Conservation (phyloP, 2,329 filamentous ascomycete species). For the Ceratocystis destructans region DNA sequence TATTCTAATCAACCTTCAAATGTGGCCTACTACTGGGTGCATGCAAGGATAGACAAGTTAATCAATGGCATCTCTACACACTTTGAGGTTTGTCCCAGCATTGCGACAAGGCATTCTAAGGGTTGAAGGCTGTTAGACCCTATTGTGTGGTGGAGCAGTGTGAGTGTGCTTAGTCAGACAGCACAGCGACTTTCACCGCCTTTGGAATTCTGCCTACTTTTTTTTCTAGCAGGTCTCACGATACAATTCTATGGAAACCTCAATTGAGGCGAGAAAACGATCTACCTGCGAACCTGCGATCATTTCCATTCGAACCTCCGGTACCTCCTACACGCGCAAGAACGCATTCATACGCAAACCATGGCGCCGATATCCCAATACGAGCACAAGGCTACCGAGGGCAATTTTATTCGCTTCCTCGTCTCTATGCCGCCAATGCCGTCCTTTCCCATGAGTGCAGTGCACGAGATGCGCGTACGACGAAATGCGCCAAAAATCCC, state of each 20-base stretch:
- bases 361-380: slow-evolving; percentile 16
- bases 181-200: slow-evolving; percentile 6
- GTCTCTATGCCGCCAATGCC: slow-evolving; percentile 50
- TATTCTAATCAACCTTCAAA: no score
- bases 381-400: slow-evolving; percentile 22
- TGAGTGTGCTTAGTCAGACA: slow-evolving; percentile 11
- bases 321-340: background rate
- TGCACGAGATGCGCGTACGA: slow-evolving; percentile 79
- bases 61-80: no score
- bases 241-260: no score
- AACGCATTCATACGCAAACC: background rate
- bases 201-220: slow-evolving; percentile 13
- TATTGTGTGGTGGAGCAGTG: no score
- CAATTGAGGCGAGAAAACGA: no score
- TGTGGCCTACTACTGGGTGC: no score
- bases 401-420: slow-evolving; percentile 56
- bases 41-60: no score
- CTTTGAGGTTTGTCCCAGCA: no score
- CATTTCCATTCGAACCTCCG: no score
- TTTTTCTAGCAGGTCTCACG: slow-evolving; percentile 10
- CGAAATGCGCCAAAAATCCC: slow-evolving; percentile 68
- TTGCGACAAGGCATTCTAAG: no score
- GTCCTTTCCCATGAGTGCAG: slow-evolving; percentile 42
- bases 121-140: no score
- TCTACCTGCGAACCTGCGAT: no score